phyloP scores from a whole-genome alignment of 441 rosid species.

The Euphorbia celastroides region DNA sequence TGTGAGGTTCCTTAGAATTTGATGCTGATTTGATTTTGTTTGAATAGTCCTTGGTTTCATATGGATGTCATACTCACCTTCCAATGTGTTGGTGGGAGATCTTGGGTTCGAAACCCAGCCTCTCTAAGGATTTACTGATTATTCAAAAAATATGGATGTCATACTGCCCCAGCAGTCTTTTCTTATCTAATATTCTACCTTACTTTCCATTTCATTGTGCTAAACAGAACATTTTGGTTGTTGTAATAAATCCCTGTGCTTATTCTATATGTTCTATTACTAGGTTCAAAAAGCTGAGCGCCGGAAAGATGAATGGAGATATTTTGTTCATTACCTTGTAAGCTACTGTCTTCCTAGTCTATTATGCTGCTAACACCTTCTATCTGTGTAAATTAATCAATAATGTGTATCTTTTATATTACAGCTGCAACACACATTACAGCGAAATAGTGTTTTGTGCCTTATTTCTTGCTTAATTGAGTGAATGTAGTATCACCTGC shows the following conservation, averaged over 20 bases:
- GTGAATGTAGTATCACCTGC: conserved; percentile 3
- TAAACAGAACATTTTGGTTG: not conserved
- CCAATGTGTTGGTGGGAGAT: too few relatives aligned
- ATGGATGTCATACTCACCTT: not conserved
- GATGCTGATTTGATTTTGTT: conserved; percentile 3
- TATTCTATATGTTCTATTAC: conserved; percentile 11
- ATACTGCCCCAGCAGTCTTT: too few relatives aligned
- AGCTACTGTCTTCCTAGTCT: conserved; percentile 24
- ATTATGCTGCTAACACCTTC: not conserved
- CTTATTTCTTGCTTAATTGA: conserved; percentile 10
- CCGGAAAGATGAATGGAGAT: conserved; percentile 90
- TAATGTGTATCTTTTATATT: not conserved
- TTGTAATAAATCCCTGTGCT: conserved; percentile 5
- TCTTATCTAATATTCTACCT: not conserved
- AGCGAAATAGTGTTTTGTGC: not conserved
- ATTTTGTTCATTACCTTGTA: conserved; percentile 95
- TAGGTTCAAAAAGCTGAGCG: conserved; percentile 92
- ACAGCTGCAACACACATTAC: not conserved
- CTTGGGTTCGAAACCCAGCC: too few relatives aligned
- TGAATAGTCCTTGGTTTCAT: conserved; percentile 5
- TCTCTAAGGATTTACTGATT: too few relatives aligned
- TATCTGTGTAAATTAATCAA: conserved; percentile 3
- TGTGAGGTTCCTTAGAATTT: conserved; percentile 1
- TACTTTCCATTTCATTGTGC: not conserved
- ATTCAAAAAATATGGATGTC: too few relatives aligned